Evolutionary conservation across 1,139 yeast species (phyloP), one percentile per base, ranked within the genome.

Genomic region (Geotrichum restrictum): DNA sequence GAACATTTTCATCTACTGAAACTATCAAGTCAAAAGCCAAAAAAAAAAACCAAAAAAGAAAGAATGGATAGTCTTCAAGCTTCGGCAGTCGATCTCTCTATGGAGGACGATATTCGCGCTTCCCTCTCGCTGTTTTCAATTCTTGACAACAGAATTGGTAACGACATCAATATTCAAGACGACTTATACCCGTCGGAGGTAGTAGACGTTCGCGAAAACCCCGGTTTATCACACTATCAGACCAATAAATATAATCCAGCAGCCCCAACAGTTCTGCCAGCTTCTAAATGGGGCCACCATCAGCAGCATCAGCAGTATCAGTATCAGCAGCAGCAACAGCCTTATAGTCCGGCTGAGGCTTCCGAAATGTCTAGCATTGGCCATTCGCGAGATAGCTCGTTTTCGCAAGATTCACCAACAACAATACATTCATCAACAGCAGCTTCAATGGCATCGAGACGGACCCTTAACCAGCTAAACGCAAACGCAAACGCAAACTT

Each of bases 101-200:
- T 50, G 7, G 49, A 50, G 16, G 49, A 50, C 7, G 53, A 50
- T 24, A 39, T 50, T 10, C 21, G 34, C 6, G 45, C 49, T 19
- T 50, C 53, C 8, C 38, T 50, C 18, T 39, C 43, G 16, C 46
- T 50, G 6, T 45, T 21, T 19, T 45, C 53, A 13, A 8, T 50
- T 14, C 33, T 50, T n/a, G 39, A 50, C 18, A 50, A 33, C 14
- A 46, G 39, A 31, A 43, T 50, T n/a, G 39, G 45, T 24, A 50
- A 33, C 14, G 49, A 45, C 31, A 43, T 49, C 22, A 36, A 18
- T 13, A n/a, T 31, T 31, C 34, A 5, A 31, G 29, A 24, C 8
- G 29, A 24, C 5, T 24, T 24, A 24, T 24, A 24, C 8, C 29
- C 29, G 29, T 8, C 29, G n/a, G n/a, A n/a, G n/a, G n/a, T n/a